Conservation (phyloP, 176 grass and related monocot genomes). For the Avena sativa region DNA sequence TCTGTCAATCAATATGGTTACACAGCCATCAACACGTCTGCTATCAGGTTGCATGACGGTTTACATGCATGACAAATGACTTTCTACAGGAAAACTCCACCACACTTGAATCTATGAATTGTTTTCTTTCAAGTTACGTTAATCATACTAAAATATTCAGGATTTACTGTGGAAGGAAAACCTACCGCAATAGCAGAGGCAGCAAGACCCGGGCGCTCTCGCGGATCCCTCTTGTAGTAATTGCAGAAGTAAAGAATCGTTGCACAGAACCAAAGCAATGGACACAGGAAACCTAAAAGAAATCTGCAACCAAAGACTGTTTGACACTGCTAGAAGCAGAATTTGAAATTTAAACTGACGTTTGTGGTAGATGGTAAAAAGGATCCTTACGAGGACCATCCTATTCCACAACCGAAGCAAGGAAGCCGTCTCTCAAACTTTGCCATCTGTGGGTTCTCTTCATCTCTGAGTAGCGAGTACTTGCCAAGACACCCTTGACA, state of each 20-base stretch:
- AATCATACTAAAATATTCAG: constrained; percentile 22
- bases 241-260: constrained; percentile 75
- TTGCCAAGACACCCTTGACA: constrained; percentile 69
- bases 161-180: constrained; percentile 23
- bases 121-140: constrained; percentile 24
- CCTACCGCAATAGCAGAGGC: constrained; percentile 80
- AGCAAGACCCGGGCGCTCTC: constrained; percentile 89
- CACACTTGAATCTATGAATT: background rate
- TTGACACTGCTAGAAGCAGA: constrained; percentile 19
- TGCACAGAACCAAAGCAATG: constrained; percentile 83
- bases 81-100: background rate
- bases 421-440: constrained; percentile 87
- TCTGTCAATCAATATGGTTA: background rate
- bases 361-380: background rate
- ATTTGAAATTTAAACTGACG: constrained; percentile 13
- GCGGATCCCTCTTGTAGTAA: constrained; percentile 88
- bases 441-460: constrained; percentile 80
- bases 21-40: background rate
- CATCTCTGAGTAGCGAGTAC: constrained; percentile 74
- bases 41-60: background rate
- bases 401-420: constrained; percentile 93
- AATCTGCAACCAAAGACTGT: constrained; percentile 63
- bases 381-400: constrained; percentile 89
- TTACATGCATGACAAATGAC: constrained; percentile 9
- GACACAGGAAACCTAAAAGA: constrained; percentile 93